A percentile compares a stretch with the other conserved stretches of the same genome.
Evolutionary conservation across 768 basidiomycete species (phyloP).

Genomic region (Stropharia rugosoannulata): DNA sequence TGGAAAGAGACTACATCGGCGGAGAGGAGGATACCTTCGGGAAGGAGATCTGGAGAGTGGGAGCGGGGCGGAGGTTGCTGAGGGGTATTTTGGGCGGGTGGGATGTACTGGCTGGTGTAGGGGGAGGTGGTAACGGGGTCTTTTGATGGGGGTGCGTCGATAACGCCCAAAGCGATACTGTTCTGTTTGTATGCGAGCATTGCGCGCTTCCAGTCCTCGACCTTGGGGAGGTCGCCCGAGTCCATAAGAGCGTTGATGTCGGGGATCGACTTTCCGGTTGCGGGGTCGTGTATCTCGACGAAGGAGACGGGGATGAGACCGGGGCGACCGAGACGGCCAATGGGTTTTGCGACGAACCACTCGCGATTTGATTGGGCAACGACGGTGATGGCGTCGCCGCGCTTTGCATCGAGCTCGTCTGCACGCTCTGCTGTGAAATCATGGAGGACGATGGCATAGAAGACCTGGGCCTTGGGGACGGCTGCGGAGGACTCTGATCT

Average conservation of each 20-base stretch:
- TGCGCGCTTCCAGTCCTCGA: conserved; percentile 99
- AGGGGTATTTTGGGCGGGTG: conserved; percentile 26
- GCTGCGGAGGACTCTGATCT: conserved; percentile 24
- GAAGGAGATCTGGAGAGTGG: conserved; percentile 50
- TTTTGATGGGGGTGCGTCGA: conserved; percentile 55
- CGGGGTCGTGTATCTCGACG: conserved; percentile 93
- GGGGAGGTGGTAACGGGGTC: conserved; percentile 45
- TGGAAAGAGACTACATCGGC: conserved; percentile 97
- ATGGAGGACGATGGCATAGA: conserved; percentile 94
- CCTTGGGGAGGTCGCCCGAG: conserved; percentile 84
- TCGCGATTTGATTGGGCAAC: conserved; percentile 99
- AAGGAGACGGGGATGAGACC: conserved; percentile 97
- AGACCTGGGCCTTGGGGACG: conserved; percentile 56
- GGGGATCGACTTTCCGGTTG: conserved; percentile 74
- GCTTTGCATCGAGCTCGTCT: conserved; percentile 94
- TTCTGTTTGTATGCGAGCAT: conserved; percentile 95
- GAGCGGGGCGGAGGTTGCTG: conserved; percentile 31
- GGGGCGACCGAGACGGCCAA: conserved; percentile 90
- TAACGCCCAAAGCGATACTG: conserved; percentile 90
- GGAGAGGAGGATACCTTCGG: conserved; percentile 81
- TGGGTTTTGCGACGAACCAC: conserved; percentile 99
- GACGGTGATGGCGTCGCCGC: conserved; percentile 92
- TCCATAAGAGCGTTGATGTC: conserved; percentile 82
- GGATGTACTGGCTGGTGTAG: conserved; percentile 24
- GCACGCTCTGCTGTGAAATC: conserved; percentile 95